Base-by-base conservation (phyloP, 805 yeast species). In the Starmera pachycereana region DNA sequence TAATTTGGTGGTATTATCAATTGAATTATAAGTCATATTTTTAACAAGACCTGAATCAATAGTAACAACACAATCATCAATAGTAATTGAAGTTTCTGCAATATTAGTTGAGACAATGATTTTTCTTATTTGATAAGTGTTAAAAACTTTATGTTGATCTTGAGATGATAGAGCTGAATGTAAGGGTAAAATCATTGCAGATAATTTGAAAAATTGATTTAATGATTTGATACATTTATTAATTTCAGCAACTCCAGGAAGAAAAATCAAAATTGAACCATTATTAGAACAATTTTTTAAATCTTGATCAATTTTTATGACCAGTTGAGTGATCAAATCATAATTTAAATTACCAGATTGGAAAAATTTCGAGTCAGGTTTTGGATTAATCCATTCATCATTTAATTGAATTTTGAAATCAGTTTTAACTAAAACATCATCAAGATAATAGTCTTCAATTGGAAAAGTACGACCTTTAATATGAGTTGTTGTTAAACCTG, bases 31-130 rank as follows among this genome's bases (percentile, higher is more conserved):
- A 25, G 74, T 71, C 51, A 85, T 73, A 12, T 79, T 78, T 52
- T 90, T 90, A 6, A 85, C 89, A 39, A 87, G 66, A 2, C 98
- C 98, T 1, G 84, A 65, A 54, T 90, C 97, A 34, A 90, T 72
- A 2, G 90, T 96, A 1, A 78, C 95, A 10, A 88, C 96, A 60
- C 90, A 85, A 60, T 90, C 98, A 12, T 96, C 86, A 40, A 90
- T 90, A 1, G 98, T 90, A 47, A 90, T 88, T 12, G 98, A 90
- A 0, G 98, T 90, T 61, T 90, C 98, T 0, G 98, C 98, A 43
- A 90, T 85, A 55, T 90, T 89, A 0, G 98, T 90, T 2, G 96
- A 76, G 0, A 83, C 90, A 11, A 90, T 88, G 32, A 90, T 72
- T 50, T 90, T 90, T 46, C 96, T 68, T 0, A 43, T 47, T 0